Conservation (phyloP, 495 filamentous ascomycete genomes). For the Corynascus novoguineensis region DNA sequence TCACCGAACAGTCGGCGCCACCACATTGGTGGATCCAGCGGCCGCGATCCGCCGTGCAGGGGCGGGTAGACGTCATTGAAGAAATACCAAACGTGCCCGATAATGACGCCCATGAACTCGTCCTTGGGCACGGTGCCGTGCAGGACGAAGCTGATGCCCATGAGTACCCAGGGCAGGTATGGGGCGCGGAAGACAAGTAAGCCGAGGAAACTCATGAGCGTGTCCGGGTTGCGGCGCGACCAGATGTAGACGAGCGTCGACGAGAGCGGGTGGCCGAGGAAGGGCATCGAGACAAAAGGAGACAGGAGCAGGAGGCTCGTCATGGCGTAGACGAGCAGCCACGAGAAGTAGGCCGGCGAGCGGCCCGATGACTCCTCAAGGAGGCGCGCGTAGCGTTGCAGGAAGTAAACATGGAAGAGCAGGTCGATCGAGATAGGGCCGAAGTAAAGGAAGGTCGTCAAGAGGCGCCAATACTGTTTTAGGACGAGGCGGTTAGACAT, state of each 20-base stretch:
- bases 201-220: slow-evolving; percentile 83
- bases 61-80: slow-evolving; percentile 95
- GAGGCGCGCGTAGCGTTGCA: slow-evolving; percentile 91
- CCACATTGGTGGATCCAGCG: slow-evolving; percentile 85
- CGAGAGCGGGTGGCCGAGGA: slow-evolving; percentile 83
- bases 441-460: slow-evolving; percentile 96
- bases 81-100: slow-evolving; percentile 98
- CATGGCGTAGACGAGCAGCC: slow-evolving; percentile 83
- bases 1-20: slow-evolving; percentile 79
- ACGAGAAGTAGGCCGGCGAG: slow-evolving; percentile 88
- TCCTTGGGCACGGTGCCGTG: slow-evolving; percentile 88
- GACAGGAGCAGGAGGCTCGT: slow-evolving; percentile 71
- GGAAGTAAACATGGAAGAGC: slow-evolving; percentile 97
- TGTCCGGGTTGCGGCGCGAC: slow-evolving; percentile 90
- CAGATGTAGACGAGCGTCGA: slow-evolving; percentile 97
- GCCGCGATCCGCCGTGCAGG: slow-evolving; percentile 75
- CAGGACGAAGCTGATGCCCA: slow-evolving; percentile 79
- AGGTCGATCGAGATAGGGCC: slow-evolving; percentile 91
- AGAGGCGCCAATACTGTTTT: slow-evolving; percentile 82
- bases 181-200: slow-evolving; percentile 87
- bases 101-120: slow-evolving; percentile 86
- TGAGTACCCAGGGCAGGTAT: slow-evolving; percentile 93
- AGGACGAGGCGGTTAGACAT: not conserved
- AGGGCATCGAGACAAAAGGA: slow-evolving; percentile 79
- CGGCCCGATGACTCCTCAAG: slow-evolving; percentile 89